A percentile compares a stretch with the other conserved stretches of the same genome.
phyloP scores from a whole-genome alignment of 2,329 filamentous ascomycete genomes.

The Cadophora luteo-olivacea region DNA sequence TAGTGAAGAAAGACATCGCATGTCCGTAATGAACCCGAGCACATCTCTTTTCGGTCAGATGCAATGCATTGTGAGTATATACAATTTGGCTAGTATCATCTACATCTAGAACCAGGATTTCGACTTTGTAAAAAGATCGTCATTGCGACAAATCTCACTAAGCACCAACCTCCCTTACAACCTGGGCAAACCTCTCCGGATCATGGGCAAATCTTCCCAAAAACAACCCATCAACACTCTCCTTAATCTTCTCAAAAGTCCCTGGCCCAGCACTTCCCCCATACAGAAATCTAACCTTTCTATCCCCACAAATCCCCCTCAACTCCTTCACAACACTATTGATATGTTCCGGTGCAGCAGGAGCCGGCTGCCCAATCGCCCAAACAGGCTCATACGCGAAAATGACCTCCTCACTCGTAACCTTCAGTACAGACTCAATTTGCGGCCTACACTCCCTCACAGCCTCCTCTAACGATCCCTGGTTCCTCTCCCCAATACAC shows the following conservation, averaged over 20 bases:
- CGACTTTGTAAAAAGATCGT: not conserved
- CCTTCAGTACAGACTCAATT: conserved; percentile 66
- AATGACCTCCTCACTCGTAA: conserved; percentile 68
- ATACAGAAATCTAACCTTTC: conserved; percentile 75
- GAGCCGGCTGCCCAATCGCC: conserved; percentile 80
- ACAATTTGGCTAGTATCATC: not conserved
- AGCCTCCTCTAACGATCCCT: conserved; percentile 59
- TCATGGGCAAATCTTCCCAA: conserved; percentile 84
- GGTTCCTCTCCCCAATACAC: conserved; percentile 76
- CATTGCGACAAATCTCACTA: not conserved
- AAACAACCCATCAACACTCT: conserved; percentile 80
- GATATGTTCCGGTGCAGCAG: conserved; percentile 76
- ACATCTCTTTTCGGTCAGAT: not conserved
- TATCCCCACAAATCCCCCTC: conserved; percentile 61
- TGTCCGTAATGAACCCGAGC: conserved; percentile 3
- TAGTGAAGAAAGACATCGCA: not conserved
- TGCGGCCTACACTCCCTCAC: conserved; percentile 71
- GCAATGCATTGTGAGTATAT: not conserved
- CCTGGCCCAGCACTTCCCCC: conserved; percentile 85
- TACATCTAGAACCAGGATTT: not conserved
- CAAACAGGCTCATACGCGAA: conserved; percentile 89
- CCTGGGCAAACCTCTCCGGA: conserved; percentile 71
- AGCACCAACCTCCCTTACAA: conserved; percentile 67
- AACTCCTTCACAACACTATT: conserved; percentile 58
- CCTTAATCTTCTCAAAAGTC: conserved; percentile 70